phyloP scores from a whole-genome alignment of 2,329 filamentous ascomycete species.

The Aspergillus ruber region DNA sequence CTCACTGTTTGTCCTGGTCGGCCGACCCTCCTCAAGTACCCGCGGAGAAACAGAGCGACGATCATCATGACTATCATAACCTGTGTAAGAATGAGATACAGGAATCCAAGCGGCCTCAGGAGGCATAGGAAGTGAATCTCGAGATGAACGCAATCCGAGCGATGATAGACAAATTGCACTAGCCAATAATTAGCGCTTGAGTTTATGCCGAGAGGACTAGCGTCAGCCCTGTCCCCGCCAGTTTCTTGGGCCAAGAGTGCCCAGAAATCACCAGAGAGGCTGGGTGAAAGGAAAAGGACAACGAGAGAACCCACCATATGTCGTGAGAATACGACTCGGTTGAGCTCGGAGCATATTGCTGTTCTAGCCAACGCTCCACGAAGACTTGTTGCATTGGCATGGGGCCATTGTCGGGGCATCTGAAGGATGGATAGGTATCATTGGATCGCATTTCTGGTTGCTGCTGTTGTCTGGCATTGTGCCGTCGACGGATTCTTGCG shows the following conservation, averaged over 20 bases:
- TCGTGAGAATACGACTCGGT: slow-evolving; percentile 18
- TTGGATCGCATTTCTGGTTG: not conserved
- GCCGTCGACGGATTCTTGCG: slow-evolving; percentile 3
- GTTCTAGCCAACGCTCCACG: slow-evolving; percentile 23
- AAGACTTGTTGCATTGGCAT: slow-evolving; percentile 11
- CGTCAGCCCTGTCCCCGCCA: slow-evolving; percentile 16
- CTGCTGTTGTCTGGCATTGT: not conserved
- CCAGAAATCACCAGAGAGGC: not conserved
- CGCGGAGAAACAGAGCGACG: not conserved
- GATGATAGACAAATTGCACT: slow-evolving; percentile 25
- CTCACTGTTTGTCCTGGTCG: slow-evolving; percentile 3
- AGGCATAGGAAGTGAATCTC: slow-evolving; percentile 10
- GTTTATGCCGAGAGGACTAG: slow-evolving; percentile 14
- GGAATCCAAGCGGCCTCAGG: slow-evolving; percentile 13
- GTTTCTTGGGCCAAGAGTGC: slow-evolving; percentile 12
- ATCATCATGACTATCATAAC: not conserved
- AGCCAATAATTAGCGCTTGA: slow-evolving; percentile 5
- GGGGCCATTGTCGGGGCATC: slow-evolving; percentile 4
- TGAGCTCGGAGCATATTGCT: slow-evolving; percentile 13
- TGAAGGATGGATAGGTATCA: too few species aligned
- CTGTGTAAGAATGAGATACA: slow-evolving; percentile 1
- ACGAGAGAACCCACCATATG: slow-evolving; percentile 19
- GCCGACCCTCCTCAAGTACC: not conserved
- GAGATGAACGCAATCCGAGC: slow-evolving; percentile 11
- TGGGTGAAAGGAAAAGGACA: slow-evolving; percentile 2